Conservation (phyloP, 2,329 filamentous ascomycete genomes). For the Tetracladium maxilliforme region DNA sequence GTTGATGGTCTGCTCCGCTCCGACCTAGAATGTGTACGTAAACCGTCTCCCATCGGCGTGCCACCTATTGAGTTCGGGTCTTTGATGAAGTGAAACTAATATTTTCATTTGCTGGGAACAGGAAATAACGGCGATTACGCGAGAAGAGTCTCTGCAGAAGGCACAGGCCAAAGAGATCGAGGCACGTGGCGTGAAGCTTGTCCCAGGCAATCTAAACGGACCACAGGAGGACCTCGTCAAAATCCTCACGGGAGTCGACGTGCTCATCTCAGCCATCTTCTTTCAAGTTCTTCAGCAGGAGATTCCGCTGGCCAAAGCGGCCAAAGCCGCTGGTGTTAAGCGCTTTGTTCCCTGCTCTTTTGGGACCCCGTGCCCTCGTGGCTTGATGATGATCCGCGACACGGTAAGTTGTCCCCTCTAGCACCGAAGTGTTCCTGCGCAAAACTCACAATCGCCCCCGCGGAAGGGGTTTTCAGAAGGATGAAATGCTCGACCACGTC, state of each 20-base stretch:
- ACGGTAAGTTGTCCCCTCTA: constrained; percentile 12
- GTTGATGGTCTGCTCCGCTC: constrained; percentile 21
- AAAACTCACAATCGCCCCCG: too few relatives aligned
- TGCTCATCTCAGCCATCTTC: constrained; percentile 26
- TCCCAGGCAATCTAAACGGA: constrained; percentile 24
- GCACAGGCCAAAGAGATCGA: constrained; percentile 22
- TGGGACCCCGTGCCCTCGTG: constrained; percentile 9
- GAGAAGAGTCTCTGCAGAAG: constrained; percentile 29
- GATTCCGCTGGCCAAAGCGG: constrained; percentile 28
- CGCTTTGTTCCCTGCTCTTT: constrained; percentile 37
- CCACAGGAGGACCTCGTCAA: constrained; percentile 23
- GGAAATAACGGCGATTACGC: constrained; percentile 31
- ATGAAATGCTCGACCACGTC: constrained; percentile 31
- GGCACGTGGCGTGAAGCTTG: constrained; percentile 25
- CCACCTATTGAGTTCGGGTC: too few relatives aligned
- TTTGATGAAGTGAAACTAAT: too few relatives aligned
- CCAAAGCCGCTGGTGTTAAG: constrained; percentile 30
- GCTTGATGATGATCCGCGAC: constrained; percentile 24
- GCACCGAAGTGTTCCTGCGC: too few relatives aligned
- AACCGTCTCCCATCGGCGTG: too few relatives aligned
- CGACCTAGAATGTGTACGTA: too few relatives aligned
- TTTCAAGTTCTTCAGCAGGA: constrained; percentile 21
- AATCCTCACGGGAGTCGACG: constrained; percentile 24
- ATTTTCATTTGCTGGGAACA: too few relatives aligned
- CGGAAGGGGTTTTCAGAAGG: too few relatives aligned